Evolutionary conservation across 257 asterid genomes (phyloP), one percentile per base, ranked within the genome.

Genomic region (Solanum pennellii): DNA sequence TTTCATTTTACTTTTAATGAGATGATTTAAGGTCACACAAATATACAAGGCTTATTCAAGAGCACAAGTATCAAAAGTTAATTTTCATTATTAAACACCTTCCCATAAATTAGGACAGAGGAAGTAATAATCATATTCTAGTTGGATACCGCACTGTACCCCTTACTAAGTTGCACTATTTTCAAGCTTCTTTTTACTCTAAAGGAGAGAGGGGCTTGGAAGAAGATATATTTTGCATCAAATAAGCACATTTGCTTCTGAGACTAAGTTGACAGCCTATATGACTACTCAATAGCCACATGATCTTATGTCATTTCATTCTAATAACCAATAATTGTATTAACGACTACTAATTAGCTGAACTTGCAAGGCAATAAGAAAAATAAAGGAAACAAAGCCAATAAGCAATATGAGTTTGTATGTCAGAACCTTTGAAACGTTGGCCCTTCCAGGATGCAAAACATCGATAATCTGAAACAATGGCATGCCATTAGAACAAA

Each of bases 381-480:
- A 80, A 18, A 79, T 12, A 44, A 79, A 37, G 39, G 39, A 37
- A 37, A 37, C 7, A 37, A 37, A 21, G 10, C 6, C 10, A 75
- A 20, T 20, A 35, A 77, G 27, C 5, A 13, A 10, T 1, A 27
- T 49, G 66, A 18, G 59, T 49, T 29, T 18, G 69, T 9, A 29
- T 82, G 69, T 44, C 89, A 79, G 39, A 27, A 94, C 97, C 97
- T 93, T 94, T 12, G 96, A 93, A 29, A 93, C 97, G 83, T 94
- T 94, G 18, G 97, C 90, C 10, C 97, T 90, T 82, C 97, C 97
- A 1, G 97, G 97, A 87, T 94, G 97, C 86, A 94, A 87, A 23
- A 94, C 95, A 86, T 94, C 96, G 88, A 93, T 91, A 88, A 94
- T 76, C 94, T 93, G 59, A 59, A 16, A 14, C 23, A 52, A 72